These are phyloP conservation scores for Aspergillus fumigatus DNA, from an alignment of 2,329 filamentous ascomycete genomes.

Conservation along the genomic window DNA sequence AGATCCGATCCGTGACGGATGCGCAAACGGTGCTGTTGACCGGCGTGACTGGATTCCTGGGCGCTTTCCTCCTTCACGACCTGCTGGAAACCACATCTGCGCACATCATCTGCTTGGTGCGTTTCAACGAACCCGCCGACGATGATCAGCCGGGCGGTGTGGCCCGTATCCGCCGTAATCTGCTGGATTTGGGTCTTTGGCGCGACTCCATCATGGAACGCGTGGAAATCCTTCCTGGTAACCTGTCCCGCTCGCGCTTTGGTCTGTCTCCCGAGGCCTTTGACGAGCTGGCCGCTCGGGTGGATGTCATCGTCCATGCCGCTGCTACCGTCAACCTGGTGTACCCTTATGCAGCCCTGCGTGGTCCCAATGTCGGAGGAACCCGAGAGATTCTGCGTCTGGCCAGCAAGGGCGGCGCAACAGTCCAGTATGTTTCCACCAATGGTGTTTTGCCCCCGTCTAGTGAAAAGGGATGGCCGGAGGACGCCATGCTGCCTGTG, in stretches of 20 bases:
- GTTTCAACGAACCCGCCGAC: constrained; percentile 63
- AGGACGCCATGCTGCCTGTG: constrained; percentile 62
- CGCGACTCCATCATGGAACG: constrained; percentile 71
- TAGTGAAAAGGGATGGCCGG: constrained; percentile 61
- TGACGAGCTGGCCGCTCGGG: constrained; percentile 57
- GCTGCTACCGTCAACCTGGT: constrained; percentile 76
- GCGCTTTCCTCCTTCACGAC: constrained; percentile 67
- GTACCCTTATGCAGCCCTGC: constrained; percentile 73
- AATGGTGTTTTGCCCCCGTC: constrained; percentile 74
- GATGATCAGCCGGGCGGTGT: constrained; percentile 63
- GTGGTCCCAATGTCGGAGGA: constrained; percentile 72
- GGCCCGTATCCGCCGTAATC: constrained; percentile 67
- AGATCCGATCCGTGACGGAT: constrained; percentile 57
- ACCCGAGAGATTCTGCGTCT: constrained; percentile 70
- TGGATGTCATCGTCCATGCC: constrained; percentile 72
- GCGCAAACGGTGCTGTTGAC: constrained; percentile 68
- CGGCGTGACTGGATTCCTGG: constrained; percentile 71
- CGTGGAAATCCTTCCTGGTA: constrained; percentile 70
- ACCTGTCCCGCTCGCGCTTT: constrained; percentile 63
- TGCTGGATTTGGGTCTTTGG: constrained; percentile 76
- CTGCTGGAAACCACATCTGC: constrained; percentile 65
- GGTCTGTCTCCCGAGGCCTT: constrained; percentile 64
- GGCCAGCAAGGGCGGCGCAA: constrained; percentile 62
- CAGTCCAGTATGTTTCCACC: constrained; percentile 73
- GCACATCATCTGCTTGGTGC: constrained; percentile 67